Evolutionary conservation across 2,329 filamentous ascomycete species (phyloP), one percentile per base, ranked within the genome.

Genomic region (Zarea fungicola): DNA sequence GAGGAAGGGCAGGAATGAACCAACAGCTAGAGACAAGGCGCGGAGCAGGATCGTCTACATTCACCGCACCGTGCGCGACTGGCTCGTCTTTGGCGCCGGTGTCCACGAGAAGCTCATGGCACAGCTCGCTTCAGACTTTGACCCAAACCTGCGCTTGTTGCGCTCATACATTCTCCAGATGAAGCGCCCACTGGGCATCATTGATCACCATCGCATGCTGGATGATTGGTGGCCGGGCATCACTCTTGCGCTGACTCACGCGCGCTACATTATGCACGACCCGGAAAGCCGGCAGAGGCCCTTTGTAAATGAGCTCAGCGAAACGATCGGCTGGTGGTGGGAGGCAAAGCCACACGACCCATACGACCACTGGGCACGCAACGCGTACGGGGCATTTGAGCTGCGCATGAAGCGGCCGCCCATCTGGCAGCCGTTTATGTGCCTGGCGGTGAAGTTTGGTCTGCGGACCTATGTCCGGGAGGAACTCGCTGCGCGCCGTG

Each of bases 171-270:
- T 68, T 2, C 56, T 68, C 0, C 63, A 59, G 1, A 56, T 68
- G 41, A 67, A 67, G 48, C 29, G 54, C 4, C 58, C 66, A 0
- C 56, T 69, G 0, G 62, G 63, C n/a, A 56, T 60, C 21, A 50
- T 65, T 14, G 66, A 69, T 44, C 63, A 62, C 32, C 66, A 69
- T 18, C 64, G 66, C 5, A 55, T 65, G 2, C 52, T 69, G 13
- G 66, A 69, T 16, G 66, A 69, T 34, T 69, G 65, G 66, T 69
- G 65, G 37, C 65, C 66, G 0, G 65, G 65, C 6, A 66, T 69
- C 43, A 61, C 60, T 0, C 57, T 69, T 2, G 63, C 65, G n/a
- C 58, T 69, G 54, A 62, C 65, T 1, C 66, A 69, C 39, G 63
- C 65, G 5, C 55, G 66, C 16, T 53, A 62, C 42, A 51, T 63